Base-by-base conservation (phyloP, 2,329 filamentous ascomycete species). In the Fusarium mangiferae region DNA sequence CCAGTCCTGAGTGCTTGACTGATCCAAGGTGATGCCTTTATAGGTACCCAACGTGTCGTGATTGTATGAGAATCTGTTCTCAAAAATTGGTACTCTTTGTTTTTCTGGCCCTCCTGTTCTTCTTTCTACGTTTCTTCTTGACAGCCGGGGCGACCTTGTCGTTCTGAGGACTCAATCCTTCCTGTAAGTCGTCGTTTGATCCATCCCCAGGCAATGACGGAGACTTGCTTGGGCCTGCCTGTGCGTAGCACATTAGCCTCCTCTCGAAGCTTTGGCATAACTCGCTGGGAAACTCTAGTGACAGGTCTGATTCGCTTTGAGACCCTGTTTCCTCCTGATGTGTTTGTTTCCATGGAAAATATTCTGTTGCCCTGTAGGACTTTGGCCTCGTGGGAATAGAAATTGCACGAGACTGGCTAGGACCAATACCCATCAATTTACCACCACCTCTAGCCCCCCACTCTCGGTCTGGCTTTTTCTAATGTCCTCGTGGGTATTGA, bases 11-110 rank as follows among this genome's bases (percentile, higher is more conserved):
- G 64, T 51, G 59, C 67, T 65, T 58, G 57, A 41, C 61, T 55
- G 42, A 74, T 74, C 67, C 72, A 74, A 74, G 28, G 39, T 26
- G 45, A 13, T 48, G 49, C 36, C 41, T 35, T 22, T 48, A 28
- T 42, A 35, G 59, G 35, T 72, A 72, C 57, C 62, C 73, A 77
- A 75, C 35, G 44, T 48, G 35, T 66, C 46, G 52, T 49, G 51
- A 49, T 57, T 59, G 59, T 51, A 60, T 28, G 55, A 63, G 38
- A 59, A 59, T 49, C 44, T 36, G 54, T 17, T 49, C 45, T 41
- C 48, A 24, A 35, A 49, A 22, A 39, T 18, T 17, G 22, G 13
- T 15, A 20, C 20, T 26, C 30, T 26, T 52, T 12, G 39, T 20
- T 28, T 10, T 35, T 36, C 35, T 48, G 10, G 20, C 44, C n/a